Percentiles rank a stretch among this genome's conserved stretches.
phyloP scores from a whole-genome alignment of 768 basidiomycete species.

The Calvatia gigantea region DNA sequence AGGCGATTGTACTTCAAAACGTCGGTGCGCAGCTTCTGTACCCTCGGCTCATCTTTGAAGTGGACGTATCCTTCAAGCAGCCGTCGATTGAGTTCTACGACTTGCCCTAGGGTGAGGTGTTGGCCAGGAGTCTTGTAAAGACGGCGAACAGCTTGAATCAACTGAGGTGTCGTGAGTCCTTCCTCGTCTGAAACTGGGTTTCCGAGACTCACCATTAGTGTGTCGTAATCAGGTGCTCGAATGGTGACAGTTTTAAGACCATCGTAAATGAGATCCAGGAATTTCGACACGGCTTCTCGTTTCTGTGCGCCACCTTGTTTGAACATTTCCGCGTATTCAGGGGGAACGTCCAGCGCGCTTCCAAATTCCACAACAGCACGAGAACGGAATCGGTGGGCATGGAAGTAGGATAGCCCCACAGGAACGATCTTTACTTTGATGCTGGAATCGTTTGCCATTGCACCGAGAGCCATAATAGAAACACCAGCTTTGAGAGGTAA shows the following conservation, averaged over 20 bases:
- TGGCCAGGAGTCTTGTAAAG: slow-evolving; percentile 94
- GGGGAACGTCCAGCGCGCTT: slow-evolving; percentile 85
- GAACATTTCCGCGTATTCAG: slow-evolving; percentile 85
- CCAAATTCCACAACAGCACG: slow-evolving; percentile 98
- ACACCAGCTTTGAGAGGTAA: slow-evolving; percentile 97
- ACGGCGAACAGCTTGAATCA: slow-evolving; percentile 92
- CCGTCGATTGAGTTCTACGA: slow-evolving; percentile 90
- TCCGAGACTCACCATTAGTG: slow-evolving; percentile 76
- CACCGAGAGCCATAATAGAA: slow-evolving; percentile 96
- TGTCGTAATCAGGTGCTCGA: slow-evolving; percentile 95
- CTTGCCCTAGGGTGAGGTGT: slow-evolving; percentile 90
- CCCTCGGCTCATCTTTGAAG: slow-evolving; percentile 89
- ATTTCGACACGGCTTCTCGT: slow-evolving; percentile 83
- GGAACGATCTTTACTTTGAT: slow-evolving; percentile 91
- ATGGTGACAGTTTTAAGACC: slow-evolving; percentile 94
- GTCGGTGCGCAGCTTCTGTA: slow-evolving; percentile 73
- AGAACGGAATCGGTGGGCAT: slow-evolving; percentile 86
- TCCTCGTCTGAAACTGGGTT: background rate
- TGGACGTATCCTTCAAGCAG: slow-evolving; percentile 90
- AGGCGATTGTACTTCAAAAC: slow-evolving; percentile 90
- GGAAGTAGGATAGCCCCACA: slow-evolving; percentile 73
- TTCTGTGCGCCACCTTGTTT: slow-evolving; percentile 85
- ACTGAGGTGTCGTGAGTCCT: slow-evolving; percentile 39
- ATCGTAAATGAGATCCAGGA: slow-evolving; percentile 90
- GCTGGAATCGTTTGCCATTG: slow-evolving; percentile 88